phyloP scores from a whole-genome alignment of 2,329 filamentous ascomycete species.

The Ophiostoma piceae region DNA sequence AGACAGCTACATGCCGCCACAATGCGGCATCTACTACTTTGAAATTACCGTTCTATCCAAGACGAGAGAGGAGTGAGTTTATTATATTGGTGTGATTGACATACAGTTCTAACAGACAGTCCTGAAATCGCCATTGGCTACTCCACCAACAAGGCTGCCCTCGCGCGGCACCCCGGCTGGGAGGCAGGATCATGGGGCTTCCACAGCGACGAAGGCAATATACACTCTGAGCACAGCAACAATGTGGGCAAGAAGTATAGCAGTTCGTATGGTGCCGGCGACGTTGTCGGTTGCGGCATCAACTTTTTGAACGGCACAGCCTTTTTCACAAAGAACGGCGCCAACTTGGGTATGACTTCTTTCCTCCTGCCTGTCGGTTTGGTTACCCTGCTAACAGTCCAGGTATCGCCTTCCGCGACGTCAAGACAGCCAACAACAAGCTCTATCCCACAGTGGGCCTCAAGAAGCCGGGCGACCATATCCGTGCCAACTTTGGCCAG shows the following conservation, averaged over 20 bases:
- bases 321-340: constrained; percentile 66
- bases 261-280: constrained; percentile 50
- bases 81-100: not conserved
- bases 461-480: constrained; percentile 57
- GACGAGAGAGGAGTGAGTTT: constrained; percentile 52
- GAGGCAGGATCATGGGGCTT: constrained; percentile 65
- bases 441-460: constrained; percentile 64
- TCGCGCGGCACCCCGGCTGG: constrained; percentile 59
- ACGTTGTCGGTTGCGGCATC: constrained; percentile 60
- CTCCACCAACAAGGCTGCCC: constrained; percentile 47
- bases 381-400: not conserved
- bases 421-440: constrained; percentile 49
- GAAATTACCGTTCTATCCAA: constrained; percentile 57
- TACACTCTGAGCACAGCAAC: constrained; percentile 51
- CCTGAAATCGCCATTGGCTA: constrained; percentile 61
- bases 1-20: constrained; percentile 78
- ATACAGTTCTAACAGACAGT: constrained; percentile 34
- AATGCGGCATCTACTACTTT: constrained; percentile 93
- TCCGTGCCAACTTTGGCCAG: constrained; percentile 63
- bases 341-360: constrained; percentile 41
- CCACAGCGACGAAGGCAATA: constrained; percentile 62
- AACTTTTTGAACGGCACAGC: constrained; percentile 59
- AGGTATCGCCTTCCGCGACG: constrained; percentile 59
- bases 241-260: constrained; percentile 52
- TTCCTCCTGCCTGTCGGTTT: too few species aligned